Base-by-base conservation (phyloP, 768 basidiomycete genomes). In the Suillus placidus region DNA sequence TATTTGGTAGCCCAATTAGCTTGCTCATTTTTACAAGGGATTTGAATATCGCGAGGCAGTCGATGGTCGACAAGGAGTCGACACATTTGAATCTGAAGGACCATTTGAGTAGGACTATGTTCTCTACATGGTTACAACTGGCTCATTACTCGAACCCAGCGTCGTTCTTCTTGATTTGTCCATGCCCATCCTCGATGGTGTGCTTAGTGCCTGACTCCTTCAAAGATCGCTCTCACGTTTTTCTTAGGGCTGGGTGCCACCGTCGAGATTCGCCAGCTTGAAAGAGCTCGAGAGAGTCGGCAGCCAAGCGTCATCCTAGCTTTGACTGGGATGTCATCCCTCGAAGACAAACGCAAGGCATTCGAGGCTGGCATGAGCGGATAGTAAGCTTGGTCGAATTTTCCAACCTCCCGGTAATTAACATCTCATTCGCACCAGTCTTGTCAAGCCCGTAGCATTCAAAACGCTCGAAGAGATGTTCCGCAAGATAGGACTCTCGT, bases 381-480 rank as follows among this genome's bases (percentile, higher is more conserved):
- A 80, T 97, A 97, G 94, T 96, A 60, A 42, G 58, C 58, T 32
- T 42, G 38, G 10, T 32, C 69, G 93, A 9, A 54, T 38, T 23
- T 40, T 60, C 40, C 18, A n/a, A 42, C 18, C 18, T 20, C 30
- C 20, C 20, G n/a, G 10, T 20, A 20, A 34, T 61, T 45, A 18
- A 57, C 18, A 26, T 3, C 34, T 45, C 37, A 20, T 30, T 66
- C 38, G 18, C 52, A 67, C 0, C 67, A 96, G 95, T 72, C 85
- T 97, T 23, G 93, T 97, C 64, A 98, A 98, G 77, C 96, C 96
- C 13, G 94, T 98, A 23, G 92, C 93, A n/a, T 92, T 98, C 80
- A 94, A 91, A 73, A 94, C 90, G 18, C 78, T 98, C 23, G 91
- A 95, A 64, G 87, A 89, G 69, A 92, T 92, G 87, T 93, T 94